phyloP scores from a whole-genome alignment of 2,329 filamentous ascomycete genomes.

The Diaporthe australafricana region DNA sequence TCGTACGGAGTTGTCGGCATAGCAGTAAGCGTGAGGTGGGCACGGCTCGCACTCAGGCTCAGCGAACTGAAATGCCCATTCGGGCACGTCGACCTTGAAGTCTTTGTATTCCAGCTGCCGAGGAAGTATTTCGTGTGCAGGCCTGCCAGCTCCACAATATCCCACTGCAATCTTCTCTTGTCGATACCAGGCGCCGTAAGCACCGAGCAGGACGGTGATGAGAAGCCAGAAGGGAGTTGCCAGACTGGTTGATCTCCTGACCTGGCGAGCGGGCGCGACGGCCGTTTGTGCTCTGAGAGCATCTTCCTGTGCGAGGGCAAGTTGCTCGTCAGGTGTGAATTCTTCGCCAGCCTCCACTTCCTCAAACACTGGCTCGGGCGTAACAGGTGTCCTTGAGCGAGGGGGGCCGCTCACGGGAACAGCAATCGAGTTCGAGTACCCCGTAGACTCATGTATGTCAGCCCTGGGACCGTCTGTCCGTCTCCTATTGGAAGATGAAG shows the following conservation, averaged over 20 bases:
- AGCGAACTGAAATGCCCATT: conserved; percentile 76
- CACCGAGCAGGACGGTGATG: conserved; percentile 74
- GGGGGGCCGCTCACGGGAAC: conserved; percentile 59
- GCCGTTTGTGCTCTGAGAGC: conserved; percentile 64
- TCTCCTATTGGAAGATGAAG: conserved; percentile 56
- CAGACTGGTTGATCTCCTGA: conserved; percentile 57
- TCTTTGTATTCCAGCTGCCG: conserved; percentile 53
- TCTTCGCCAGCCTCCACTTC: conserved; percentile 82
- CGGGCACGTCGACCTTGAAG: conserved; percentile 71
- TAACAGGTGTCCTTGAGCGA: conserved; percentile 49
- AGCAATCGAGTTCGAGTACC: conserved; percentile 69
- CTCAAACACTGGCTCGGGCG: conserved; percentile 41
- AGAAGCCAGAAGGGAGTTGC: conserved; percentile 78
- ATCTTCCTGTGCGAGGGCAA: conserved; percentile 81
- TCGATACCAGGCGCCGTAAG: conserved; percentile 85
- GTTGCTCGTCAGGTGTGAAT: conserved; percentile 90
- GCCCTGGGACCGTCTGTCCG: conserved; percentile 57
- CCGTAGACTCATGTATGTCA: conserved; percentile 64
- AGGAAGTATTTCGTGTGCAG: conserved; percentile 64
- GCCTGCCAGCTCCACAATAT: conserved; percentile 87
- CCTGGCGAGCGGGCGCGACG: conserved; percentile 53
- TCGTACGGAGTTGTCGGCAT: conserved; percentile 77
- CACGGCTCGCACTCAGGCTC: conserved; percentile 90
- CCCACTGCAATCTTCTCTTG: conserved; percentile 97
- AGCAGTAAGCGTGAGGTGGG: conserved; percentile 91